These are phyloP conservation scores for Mediolabrus comicus DNA, from an alignment of 108 stramenopile genomes.

Conservation along the genomic window DNA sequence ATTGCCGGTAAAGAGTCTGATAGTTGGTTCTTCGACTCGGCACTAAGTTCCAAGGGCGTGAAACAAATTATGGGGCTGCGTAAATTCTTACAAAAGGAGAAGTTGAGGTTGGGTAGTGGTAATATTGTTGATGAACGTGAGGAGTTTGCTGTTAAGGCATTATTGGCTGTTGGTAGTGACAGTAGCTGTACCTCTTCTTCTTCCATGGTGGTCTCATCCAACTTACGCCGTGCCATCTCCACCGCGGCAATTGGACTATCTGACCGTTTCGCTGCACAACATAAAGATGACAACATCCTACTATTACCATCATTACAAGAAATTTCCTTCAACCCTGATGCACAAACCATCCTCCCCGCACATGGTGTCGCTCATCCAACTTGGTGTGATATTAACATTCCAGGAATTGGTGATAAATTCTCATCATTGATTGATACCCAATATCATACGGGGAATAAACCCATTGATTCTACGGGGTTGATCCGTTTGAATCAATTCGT, in stretches of 20 bases:
- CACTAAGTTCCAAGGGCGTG: conserved; percentile 69
- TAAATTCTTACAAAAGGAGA: conserved; percentile 54
- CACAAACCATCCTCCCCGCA: conserved; percentile 75
- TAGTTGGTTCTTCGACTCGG: conserved; percentile 85
- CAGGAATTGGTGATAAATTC: conserved; percentile 37
- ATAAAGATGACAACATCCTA: conserved; percentile 51
- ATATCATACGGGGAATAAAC: conserved; percentile 84
- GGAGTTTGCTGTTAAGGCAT: conserved; percentile 17
- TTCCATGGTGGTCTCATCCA: conserved; percentile 77
- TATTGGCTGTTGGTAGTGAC: conserved; percentile 18
- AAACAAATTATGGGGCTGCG: conserved; percentile 58
- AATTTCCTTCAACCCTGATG: conserved; percentile 87
- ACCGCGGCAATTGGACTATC: conserved; percentile 76
- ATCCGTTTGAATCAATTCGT: conserved; percentile 76
- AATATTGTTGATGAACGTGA: conserved; percentile 43
- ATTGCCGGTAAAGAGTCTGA: conserved; percentile 64
- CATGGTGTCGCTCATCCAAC: conserved; percentile 44
- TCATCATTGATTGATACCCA: conserved; percentile 55
- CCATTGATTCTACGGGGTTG: conserved; percentile 65
- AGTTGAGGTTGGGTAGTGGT: conserved; percentile 18
- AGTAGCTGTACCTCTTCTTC: conserved; percentile 25
- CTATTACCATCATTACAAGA: conserved; percentile 81
- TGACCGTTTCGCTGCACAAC: conserved; percentile 51
- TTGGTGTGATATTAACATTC: conserved; percentile 60
- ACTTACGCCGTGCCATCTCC: conserved; percentile 80